Percentiles rank a stretch among this genome's conserved stretches.
Evolutionary conservation across 2,329 filamentous ascomycete species (phyloP).

Genomic region (Acrodontium crateriforme): DNA sequence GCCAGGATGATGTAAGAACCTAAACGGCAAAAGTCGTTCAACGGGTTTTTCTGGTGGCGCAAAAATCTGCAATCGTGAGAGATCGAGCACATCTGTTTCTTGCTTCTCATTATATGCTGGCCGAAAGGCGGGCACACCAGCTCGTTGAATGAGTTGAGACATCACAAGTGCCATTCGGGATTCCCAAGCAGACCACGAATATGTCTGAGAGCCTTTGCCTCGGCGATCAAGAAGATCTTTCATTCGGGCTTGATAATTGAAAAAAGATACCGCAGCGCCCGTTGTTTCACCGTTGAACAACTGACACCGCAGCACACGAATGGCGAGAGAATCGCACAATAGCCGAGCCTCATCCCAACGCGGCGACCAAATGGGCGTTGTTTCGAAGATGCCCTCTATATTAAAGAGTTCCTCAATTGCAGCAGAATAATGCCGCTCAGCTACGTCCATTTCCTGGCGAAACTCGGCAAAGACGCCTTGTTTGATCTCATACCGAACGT

Average conservation of each 20-base stretch:
- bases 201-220: slow-evolving; percentile 74
- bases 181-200: slow-evolving; percentile 92
- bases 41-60: slow-evolving; percentile 38
- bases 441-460: slow-evolving; percentile 79
- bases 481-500: slow-evolving; percentile 90
- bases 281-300: slow-evolving; percentile 70
- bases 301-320: slow-evolving; percentile 70
- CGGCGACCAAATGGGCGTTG: slow-evolving; percentile 77
- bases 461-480: slow-evolving; percentile 83
- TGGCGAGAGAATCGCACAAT: slow-evolving; percentile 64
- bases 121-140: slow-evolving; percentile 34
- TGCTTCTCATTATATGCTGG: slow-evolving; percentile 1
- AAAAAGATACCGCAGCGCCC: slow-evolving; percentile 67
- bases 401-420: slow-evolving; percentile 75
- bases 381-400: slow-evolving; percentile 64
- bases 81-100: slow-evolving; percentile 6
- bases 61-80: slow-evolving; percentile 21
- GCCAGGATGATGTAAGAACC: slow-evolving; percentile 46
- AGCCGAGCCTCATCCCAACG: slow-evolving; percentile 90
- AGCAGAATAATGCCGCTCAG: slow-evolving; percentile 71
- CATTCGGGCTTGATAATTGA: slow-evolving; percentile 59
- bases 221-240: slow-evolving; percentile 66
- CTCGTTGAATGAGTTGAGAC: slow-evolving; percentile 43
- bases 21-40: slow-evolving; percentile 43
- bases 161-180: slow-evolving; percentile 53